phyloP scores from a whole-genome alignment of 176 grass and related monocot genomes.

The Oryza officinalis region DNA sequence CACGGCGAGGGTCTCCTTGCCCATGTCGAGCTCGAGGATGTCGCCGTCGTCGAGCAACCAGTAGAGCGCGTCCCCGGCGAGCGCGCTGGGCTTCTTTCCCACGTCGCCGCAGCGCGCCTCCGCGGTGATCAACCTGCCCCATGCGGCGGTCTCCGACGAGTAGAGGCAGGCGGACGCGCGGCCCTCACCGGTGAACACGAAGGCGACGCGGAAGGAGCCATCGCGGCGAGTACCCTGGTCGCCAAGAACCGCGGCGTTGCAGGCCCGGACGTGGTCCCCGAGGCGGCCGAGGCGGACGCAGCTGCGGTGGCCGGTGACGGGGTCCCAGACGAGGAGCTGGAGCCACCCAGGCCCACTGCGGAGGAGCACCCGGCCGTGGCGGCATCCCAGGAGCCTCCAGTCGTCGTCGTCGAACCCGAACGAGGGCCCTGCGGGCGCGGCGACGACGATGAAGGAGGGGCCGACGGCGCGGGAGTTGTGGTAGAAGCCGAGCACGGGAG shows the following conservation, averaged over 20 bases:
- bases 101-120: neutral
- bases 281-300: constrained; percentile 13
- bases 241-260: neutral
- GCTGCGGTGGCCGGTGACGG: neutral
- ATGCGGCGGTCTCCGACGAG: constrained; percentile 17
- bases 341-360: neutral
- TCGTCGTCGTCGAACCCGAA: neutral
- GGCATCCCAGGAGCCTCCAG: neutral
- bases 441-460: neutral
- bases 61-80: neutral
- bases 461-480: neutral
- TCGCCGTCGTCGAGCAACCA: neutral
- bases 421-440: neutral
- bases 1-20: neutral
- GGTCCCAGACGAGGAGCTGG: constrained; percentile 25
- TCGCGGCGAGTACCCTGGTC: neutral
- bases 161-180: constrained; percentile 25
- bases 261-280: neutral
- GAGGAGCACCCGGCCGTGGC: constrained; percentile 19
- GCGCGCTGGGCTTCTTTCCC: neutral
- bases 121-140: constrained; percentile 3
- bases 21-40: constrained; percentile 23
- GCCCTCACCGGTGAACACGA: constrained; percentile 25
- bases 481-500: constrained; percentile 18
- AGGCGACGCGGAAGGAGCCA: constrained; percentile 5